phyloP scores from a whole-genome alignment of 1,284 basidiomycete species.

The Anthracocystis walkeri region DNA sequence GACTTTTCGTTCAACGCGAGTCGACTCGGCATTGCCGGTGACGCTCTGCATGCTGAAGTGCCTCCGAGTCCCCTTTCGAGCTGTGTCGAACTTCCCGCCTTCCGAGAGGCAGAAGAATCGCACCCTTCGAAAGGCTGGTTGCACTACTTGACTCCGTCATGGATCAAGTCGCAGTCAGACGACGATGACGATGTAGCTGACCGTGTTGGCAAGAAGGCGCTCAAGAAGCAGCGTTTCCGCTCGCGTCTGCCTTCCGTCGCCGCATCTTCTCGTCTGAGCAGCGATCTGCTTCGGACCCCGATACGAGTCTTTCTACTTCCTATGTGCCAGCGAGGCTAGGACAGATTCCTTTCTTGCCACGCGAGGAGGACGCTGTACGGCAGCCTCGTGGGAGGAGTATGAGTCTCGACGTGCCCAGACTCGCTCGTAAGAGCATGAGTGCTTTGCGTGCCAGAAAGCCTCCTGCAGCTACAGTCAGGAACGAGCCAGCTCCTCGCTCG shows the following conservation, averaged over 20 bases:
- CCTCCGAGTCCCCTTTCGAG: constrained; percentile 18
- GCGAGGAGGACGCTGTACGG: not conserved
- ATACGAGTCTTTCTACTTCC: not conserved
- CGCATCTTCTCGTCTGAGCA: constrained; percentile 1
- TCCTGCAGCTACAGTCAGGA: not conserved
- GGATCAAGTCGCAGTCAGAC: not conserved
- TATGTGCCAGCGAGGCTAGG: constrained; percentile 11
- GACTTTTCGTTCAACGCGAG: constrained; percentile 15
- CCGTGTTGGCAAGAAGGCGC: not conserved
- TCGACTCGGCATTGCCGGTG: constrained; percentile 21
- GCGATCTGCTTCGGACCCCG: constrained; percentile 8
- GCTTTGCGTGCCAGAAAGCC: constrained; percentile 13
- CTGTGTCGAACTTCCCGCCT: not conserved
- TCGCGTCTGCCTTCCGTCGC: constrained; percentile 1
- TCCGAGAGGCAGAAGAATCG: constrained; percentile 6
- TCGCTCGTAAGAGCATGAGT: constrained; percentile 21
- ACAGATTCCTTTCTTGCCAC: constrained; percentile 8
- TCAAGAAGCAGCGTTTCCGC: constrained; percentile 5
- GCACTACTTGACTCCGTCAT: constrained; percentile 11
- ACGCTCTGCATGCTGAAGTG: constrained; percentile 6
- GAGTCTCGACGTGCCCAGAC: constrained; percentile 22
- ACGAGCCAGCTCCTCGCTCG: not conserved
- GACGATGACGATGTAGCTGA: not conserved
- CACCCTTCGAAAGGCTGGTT: constrained; percentile 9
- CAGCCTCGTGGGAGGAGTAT: constrained; percentile 13